Base-by-base conservation (phyloP, 768 basidiomycete species). In the Psilocybe sp. region DNA sequence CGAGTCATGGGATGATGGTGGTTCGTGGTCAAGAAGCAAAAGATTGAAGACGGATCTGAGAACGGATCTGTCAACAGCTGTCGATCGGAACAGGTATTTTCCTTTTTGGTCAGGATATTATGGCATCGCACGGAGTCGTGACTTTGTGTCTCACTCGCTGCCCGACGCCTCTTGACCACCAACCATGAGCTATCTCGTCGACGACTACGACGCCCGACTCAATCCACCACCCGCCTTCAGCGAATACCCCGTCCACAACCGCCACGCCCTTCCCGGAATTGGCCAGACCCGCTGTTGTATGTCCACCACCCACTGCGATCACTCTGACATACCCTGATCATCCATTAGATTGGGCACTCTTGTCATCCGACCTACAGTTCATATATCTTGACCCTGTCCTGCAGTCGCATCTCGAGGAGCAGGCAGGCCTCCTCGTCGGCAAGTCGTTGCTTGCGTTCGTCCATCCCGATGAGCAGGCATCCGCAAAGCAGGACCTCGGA, bases 371-470 rank as follows among this genome's bases (percentile, higher is more conserved):
- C 64, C 79, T 93, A 44, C 71, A 79, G 44, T 91, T 91, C 69
- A 80, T 92, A 53, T 92, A 89, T 68, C 77, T 91, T 55, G 91
- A 92, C 71, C 91, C 91, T 52, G 84, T 89, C 48, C 76, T 92
- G 54, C 74, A 81, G 12, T 65, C 55, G 62, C 90, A 93, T 65
- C 84, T 93, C 59, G 80, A 76, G 34, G 76, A 81, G 45, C 83
- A 92, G 65, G 84, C 88, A 0, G 72, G 79, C n/a, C 62, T 70
- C 28, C 78, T 93, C 58, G 70, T 88, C 51, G 87, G 85, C 55
- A 81, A 80, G 62, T 82, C 83, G 14, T 77, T 93, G 40, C 72
- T 92, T 49, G 72, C 74, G 36, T 93, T 89, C 64, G 85, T 93
- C 33, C 91, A 93, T 62, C 91, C 91, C 52, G 89, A 91, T 54